Evolutionary conservation across 306 rosid genomes (phyloP).

Genomic region (Arachis stenosperma): DNA sequence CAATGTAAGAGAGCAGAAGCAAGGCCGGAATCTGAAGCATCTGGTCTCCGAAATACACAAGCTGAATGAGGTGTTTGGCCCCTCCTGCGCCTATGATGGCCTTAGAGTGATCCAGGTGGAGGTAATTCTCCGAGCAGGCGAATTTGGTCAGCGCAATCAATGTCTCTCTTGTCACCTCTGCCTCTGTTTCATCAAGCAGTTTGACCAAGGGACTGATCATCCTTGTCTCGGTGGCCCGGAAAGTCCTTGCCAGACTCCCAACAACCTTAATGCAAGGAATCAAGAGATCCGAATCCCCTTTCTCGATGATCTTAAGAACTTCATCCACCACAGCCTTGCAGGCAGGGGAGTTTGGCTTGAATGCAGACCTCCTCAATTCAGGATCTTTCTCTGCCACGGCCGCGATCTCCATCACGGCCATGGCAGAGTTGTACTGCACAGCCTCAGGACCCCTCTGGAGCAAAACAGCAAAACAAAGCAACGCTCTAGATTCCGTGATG

Average conservation of each 20-base stretch:
- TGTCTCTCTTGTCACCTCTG: conserved; percentile 71
- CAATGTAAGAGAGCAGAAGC: conserved; percentile 74
- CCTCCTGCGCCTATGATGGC: conserved; percentile 85
- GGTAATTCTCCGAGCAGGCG: conserved; percentile 73
- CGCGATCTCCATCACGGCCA: conserved; percentile 94
- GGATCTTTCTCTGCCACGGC: conserved; percentile 85
- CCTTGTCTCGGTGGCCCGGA: conserved; percentile 80
- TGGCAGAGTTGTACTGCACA: conserved; percentile 78
- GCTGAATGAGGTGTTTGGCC: conserved; percentile 79
- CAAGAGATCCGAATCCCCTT: conserved; percentile 71
- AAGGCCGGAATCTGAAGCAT: conserved; percentile 69
- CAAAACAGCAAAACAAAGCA: conserved; percentile 83
- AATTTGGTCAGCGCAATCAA: conserved; percentile 74
- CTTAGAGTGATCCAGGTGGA: conserved; percentile 78
- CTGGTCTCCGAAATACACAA: conserved; percentile 85
- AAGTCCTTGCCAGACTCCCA: conserved; percentile 88
- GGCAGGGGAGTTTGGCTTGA: conserved; percentile 93
- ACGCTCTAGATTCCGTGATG: conserved; percentile 89
- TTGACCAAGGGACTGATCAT: conserved; percentile 78
- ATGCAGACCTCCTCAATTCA: conserved; percentile 82
- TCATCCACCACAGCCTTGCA: conserved; percentile 94
- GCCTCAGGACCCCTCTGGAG: conserved; percentile 77
- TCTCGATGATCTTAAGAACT: conserved; percentile 65
- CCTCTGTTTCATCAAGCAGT: conserved; percentile 84
- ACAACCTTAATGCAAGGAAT: conserved; percentile 77